Base-by-base conservation (phyloP, 1,284 basidiomycete species). In the Phlebopus sp. region DNA sequence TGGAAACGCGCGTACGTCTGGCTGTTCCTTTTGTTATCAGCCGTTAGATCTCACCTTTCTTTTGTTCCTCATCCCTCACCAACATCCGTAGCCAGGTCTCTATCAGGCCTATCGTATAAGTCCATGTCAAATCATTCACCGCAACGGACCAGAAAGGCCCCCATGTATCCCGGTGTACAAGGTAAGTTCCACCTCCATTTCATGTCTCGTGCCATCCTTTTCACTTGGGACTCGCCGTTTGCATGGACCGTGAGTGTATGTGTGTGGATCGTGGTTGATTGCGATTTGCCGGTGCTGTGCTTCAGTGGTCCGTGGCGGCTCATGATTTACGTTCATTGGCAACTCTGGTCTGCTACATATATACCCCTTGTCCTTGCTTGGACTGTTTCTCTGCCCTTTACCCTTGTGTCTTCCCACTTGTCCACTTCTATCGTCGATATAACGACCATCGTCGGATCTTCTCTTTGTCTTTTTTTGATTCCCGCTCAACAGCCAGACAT, bases 91-190 rank as follows among this genome's bases (percentile, higher is more conserved):
- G 34, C 42, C n/a, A 50, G 34, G 30, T 23, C 43, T 29, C 34
- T 38, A 50, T 44, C 45, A 51, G 42, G 47, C 37, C 44, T 44
- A 54, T 37, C 29, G 42, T 52, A 46, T 54, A 55, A 51, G 25
- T 49, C 44, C 50, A 85, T 85, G 83, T 73, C 83, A 42, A 79
- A 71, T 56, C 78, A 79, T 59, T 81, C 82, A 42, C 78, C 79
- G 17, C 81, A 82, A 59, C 77, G 81, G 59, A 71, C 68, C 55
- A 67, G 75, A 59, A 76, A 72, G 57, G 23, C 62, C 10, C 69
- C 64, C 48, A 60, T 67, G 47, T 65, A 64, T 53, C 51, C 67
- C 32, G 53, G 55, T 15, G 58, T 66, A 40, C 71, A 72, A 64
- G 69, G 75, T 74, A 46, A 53, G 68, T 64, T 43, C 9, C 8